Base-by-base conservation (phyloP, 495 filamentous ascomycete species). In the Gamarada debralockiae region DNA sequence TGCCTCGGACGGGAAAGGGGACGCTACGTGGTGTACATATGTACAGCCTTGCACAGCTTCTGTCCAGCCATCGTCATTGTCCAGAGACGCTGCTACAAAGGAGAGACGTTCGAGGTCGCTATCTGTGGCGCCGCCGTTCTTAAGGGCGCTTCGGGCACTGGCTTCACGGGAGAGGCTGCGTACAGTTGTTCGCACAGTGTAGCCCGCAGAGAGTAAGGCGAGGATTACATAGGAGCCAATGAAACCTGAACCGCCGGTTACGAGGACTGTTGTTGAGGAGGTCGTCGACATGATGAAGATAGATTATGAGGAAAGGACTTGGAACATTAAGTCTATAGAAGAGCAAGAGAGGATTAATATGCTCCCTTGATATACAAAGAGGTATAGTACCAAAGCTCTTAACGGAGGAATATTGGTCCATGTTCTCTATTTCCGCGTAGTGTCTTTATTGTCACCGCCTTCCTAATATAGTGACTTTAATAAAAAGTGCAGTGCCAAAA, bases 181-280 rank as follows among this genome's bases (percentile, higher is more conserved):
- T 31, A 67, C 53, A 23, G 43, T 50, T 2, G 62, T 36, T 14
- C 65, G 62, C 2, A 63, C 57, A 13, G 48, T 47, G 48, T 55
- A 60, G 29, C 65, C 58, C 13, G 62, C 63, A 50, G 59, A 20
- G 17, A 67, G 41, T 10, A 57, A 37, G 1, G 50, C 25, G 14
- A 50, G 39, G 6, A 54, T 50, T 22, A 49, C 46, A 17, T 70
- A 55, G 8, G 64, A 58, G 17, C 70, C 71, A 29, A 70, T 71
- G 56, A 64, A 65, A 52, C 67, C 69, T 6, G 66, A 63, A 14
- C 56, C 57, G 24, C 66, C 55, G 24, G 63, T 65, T 45, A 69
- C 61, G 53, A 71, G 63, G 40, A 66, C 46, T 36, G 31, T 37
- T 20, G 46, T 49, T 49, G 46, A 49, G 17, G 50, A 52, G 31